These are phyloP conservation scores for Acanthamoeba lenticulata DNA, from an alignment of 208 protist genomes.

Conservation along the genomic window DNA sequence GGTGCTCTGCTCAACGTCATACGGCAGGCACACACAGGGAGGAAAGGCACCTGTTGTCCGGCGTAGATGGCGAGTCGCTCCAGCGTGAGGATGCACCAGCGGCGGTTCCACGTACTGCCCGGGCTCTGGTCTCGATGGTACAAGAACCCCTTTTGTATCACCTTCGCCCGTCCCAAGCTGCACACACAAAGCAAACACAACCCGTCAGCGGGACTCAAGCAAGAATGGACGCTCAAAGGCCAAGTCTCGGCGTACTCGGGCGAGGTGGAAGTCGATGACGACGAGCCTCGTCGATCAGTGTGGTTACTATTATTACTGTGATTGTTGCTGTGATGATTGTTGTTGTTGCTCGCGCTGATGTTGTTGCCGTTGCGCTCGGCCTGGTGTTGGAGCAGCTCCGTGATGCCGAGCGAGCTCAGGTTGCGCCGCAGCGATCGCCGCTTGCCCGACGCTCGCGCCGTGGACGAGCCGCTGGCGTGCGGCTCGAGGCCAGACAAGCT, in stretches of 20 bases:
- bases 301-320: too few relatives aligned
- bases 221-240: too few relatives aligned
- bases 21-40: background rate
- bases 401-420: slow-evolving; percentile 6
- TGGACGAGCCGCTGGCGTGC: background rate
- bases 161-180: background rate
- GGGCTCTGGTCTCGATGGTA: background rate
- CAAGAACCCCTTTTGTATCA: slow-evolving; percentile 5
- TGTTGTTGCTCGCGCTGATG: background rate
- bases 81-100: background rate
- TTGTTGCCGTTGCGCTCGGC: background rate
- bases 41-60: background rate
- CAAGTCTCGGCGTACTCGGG: background rate
- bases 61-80: background rate
- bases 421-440: background rate
- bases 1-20: too few relatives aligned
- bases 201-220: too few relatives aligned
- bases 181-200: too few relatives aligned
- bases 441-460: background rate
- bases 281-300: too few relatives aligned
- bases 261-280: background rate
- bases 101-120: background rate
- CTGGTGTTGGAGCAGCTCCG: background rate
- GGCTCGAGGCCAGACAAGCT: background rate
- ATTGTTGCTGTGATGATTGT: too few relatives aligned